A percentile compares a stretch with the other conserved stretches of the same genome.
Conservation (phyloP, 2,329 filamentous ascomycete genomes). For the Colletotrichum sp. region DNA sequence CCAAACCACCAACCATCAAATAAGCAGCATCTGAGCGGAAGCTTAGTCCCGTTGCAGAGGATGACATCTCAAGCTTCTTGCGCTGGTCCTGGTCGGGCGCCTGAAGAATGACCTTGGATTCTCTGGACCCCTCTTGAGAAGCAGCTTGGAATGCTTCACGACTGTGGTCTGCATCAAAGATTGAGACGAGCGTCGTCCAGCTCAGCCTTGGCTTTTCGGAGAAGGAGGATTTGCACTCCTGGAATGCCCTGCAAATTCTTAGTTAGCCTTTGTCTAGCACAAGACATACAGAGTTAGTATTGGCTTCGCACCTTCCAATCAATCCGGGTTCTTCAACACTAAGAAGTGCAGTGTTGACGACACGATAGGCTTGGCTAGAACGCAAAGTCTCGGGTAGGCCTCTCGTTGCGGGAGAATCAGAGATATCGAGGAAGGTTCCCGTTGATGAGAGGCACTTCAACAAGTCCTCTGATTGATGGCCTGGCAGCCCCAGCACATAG, state of each 20-base stretch:
- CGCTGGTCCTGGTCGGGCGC: neutral
- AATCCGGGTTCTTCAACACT: neutral
- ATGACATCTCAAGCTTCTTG: neutral
- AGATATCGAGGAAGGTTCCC: neutral
- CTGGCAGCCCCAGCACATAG: neutral
- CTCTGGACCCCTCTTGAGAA: neutral
- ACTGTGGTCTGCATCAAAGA: neutral
- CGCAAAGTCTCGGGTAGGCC: neutral
- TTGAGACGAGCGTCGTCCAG: neutral
- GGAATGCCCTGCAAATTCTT: neutral
- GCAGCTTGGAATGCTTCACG: neutral
- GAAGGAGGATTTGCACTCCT: neutral
- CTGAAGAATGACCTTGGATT: neutral
- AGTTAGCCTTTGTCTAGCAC: neutral
- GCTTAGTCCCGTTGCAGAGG: neutral
- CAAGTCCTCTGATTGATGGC: neutral
- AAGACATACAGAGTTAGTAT: neutral
- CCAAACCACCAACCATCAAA: neutral
- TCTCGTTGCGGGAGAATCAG: neutral
- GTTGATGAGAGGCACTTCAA: neutral
- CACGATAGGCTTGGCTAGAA: neutral
- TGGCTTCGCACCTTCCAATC: neutral
- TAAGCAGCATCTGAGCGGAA: neutral
- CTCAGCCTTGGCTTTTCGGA: neutral
- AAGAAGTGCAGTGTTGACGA: neutral